phyloP scores from a whole-genome alignment of 1,284 basidiomycete genomes.

The Papiliotrema laurentii region DNA sequence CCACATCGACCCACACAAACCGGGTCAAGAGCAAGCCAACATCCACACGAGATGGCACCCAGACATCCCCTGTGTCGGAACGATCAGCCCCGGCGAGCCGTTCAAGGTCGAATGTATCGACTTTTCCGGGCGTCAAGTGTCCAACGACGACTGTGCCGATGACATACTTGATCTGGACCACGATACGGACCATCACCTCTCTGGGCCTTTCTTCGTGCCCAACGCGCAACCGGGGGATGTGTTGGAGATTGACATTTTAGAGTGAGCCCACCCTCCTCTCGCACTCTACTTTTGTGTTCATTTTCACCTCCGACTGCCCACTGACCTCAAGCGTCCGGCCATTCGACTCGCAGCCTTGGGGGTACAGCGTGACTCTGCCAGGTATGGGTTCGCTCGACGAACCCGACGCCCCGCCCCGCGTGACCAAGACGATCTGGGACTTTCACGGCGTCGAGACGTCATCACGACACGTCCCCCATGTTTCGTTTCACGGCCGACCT shows the following conservation, averaged over 20 bases:
- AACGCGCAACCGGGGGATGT: conserved; percentile 74
- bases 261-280: conserved; percentile 32
- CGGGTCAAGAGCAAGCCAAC: background rate
- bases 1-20: background rate
- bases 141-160: conserved; percentile 62
- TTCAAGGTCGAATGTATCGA: conserved; percentile 76
- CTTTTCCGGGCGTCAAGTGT: conserved; percentile 70
- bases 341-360: conserved; percentile 75
- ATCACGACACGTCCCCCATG: conserved; percentile 70
- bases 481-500: conserved; percentile 70
- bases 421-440: conserved; percentile 73
- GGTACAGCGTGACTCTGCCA: conserved; percentile 58
- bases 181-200: conserved; percentile 66
- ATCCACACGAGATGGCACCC: background rate
- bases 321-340: conserved; percentile 54
- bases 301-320: conserved; percentile 46
- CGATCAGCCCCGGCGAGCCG: conserved; percentile 49
- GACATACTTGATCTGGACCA: conserved; percentile 25
- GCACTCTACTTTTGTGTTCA: no score
- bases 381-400: conserved; percentile 10
- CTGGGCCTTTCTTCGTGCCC: conserved; percentile 68
- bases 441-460: conserved; percentile 65
- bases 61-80: conserved; percentile 12
- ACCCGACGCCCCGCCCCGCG: conserved; percentile 52
- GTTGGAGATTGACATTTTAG: conserved; percentile 68